phyloP scores from a whole-genome alignment of 345 rosid genomes.

The Boechera retrofracta region DNA sequence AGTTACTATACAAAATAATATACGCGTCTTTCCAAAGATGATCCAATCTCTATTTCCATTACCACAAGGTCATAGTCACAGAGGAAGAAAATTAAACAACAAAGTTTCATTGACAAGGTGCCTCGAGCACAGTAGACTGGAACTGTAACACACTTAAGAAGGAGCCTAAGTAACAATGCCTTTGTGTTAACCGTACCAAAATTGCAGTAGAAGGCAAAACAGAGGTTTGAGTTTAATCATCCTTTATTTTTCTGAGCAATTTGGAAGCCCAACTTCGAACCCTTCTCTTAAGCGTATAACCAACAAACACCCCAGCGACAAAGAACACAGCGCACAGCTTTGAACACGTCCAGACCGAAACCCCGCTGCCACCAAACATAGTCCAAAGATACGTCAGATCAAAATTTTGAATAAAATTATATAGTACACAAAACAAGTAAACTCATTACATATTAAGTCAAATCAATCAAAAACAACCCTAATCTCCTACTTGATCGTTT shows the following conservation, averaged over 20 bases:
- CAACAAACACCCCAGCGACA: conserved; percentile 75
- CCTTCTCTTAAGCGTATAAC: conserved; percentile 75
- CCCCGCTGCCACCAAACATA: conserved; percentile 54
- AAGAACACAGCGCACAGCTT: conserved; percentile 83
- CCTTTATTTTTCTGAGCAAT: conserved; percentile 67
- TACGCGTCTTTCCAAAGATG: neutral
- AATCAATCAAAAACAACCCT: neutral
- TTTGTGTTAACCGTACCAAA: conserved; percentile 14
- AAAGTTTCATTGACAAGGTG: conserved; percentile 11
- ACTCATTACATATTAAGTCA: neutral
- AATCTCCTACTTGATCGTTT: neutral
- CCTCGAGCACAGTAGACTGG: neutral
- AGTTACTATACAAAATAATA: conserved; percentile 24
- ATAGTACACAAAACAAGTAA: neutral
- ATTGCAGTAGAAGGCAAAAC: neutral
- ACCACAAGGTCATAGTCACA: conserved; percentile 30
- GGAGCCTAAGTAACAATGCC: conserved; percentile 6
- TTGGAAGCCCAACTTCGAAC: conserved; percentile 76
- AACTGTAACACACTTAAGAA: conserved; percentile 5
- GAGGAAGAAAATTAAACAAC: conserved; percentile 3
- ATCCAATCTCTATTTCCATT: conserved; percentile 21
- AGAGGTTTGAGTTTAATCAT: conserved; percentile 51
- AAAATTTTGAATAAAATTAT: neutral
- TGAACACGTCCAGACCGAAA: conserved; percentile 75
- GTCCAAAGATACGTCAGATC: neutral